Evolutionary conservation across 495 filamentous ascomycete species (phyloP), one percentile per base, ranked within the genome.

Genomic region (Penicillium ucsense): DNA sequence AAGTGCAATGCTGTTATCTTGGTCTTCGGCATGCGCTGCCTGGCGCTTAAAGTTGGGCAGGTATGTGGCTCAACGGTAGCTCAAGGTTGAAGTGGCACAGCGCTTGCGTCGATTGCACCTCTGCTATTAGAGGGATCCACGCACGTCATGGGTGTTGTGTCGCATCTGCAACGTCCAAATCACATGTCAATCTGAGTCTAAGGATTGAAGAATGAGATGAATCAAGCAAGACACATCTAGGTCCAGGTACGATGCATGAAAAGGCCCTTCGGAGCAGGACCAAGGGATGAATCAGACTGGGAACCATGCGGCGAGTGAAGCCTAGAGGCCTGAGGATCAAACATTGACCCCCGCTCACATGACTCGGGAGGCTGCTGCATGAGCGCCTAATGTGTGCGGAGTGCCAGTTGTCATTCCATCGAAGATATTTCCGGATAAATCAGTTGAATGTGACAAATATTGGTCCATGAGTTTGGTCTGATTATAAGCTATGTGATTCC

Each of bases 1-100:
- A 38, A 53, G 8, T 31, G 33, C 52, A 46, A 31, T 53, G 41
- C 47, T 60, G 57, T 57, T 60, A 55, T 51, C 31, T 46, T 55
- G 46, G 38, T 48, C 48, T 37, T n/a, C 38, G 49, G 44, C 38
- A 47, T 39, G 47, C 43, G 39, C 57, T 60, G 63, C 63, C 61
- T 61, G 61, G 66, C 67, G 67, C 65, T 66, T 71, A 66, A 66
- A 45, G 46, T 49, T 52, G 54, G 35, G 51, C 49, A 35, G 53
- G 29, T 45, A 41, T 48, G 51, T 43, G 33, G 20, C 4, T 54
- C 41, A 59, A 46, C 48, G 51, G 53, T 51, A 39, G 50, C 41
- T 38, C 41, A 49, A 38, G 32, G 31, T 38, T 35, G 34, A 35
- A 34, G 48, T 46, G 38, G 46, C 53, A 47, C 52, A 52, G 53